These are phyloP conservation scores for Mycena vulgaris DNA, from an alignment of 768 basidiomycete genomes.

Conservation along the genomic window DNA sequence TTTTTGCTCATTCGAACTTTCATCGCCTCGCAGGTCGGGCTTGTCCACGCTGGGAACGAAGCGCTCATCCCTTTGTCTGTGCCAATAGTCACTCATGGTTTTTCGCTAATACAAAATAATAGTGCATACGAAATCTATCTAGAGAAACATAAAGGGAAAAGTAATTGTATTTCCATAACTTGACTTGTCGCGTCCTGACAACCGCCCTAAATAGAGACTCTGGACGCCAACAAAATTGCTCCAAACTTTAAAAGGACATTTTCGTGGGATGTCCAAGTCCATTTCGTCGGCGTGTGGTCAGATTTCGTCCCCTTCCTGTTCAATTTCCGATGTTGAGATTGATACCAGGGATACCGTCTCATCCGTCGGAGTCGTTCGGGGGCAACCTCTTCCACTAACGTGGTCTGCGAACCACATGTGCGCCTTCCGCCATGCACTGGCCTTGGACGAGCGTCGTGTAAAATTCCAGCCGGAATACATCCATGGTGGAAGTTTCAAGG, in stretches of 20 bases:
- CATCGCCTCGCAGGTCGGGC: background rate
- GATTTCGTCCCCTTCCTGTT: background rate
- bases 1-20: background rate
- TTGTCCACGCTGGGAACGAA: background rate
- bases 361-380: background rate
- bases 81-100: background rate
- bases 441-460: conserved; percentile 15
- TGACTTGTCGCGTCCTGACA: background rate
- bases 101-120: background rate
- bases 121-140: conserved; percentile 20
- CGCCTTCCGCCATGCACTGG: conserved; percentile 11
- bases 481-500: background rate
- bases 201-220: background rate
- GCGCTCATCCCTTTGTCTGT: conserved; percentile 1
- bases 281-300: conserved; percentile 5
- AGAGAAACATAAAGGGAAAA: conserved; percentile 4
- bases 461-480: conserved; percentile 17
- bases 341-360: conserved; percentile 12
- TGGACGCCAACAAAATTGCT: background rate
- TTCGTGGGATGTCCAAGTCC: conserved; percentile 2
- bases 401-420: conserved; percentile 14
- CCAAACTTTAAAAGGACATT: conserved; percentile 10
- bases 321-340: background rate
- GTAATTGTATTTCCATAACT: background rate
- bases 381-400: background rate